Percentiles rank a stretch among this genome's conserved stretches.
phyloP scores from a whole-genome alignment of 306 rosid genomes.

The Erythrophleum fordii region DNA sequence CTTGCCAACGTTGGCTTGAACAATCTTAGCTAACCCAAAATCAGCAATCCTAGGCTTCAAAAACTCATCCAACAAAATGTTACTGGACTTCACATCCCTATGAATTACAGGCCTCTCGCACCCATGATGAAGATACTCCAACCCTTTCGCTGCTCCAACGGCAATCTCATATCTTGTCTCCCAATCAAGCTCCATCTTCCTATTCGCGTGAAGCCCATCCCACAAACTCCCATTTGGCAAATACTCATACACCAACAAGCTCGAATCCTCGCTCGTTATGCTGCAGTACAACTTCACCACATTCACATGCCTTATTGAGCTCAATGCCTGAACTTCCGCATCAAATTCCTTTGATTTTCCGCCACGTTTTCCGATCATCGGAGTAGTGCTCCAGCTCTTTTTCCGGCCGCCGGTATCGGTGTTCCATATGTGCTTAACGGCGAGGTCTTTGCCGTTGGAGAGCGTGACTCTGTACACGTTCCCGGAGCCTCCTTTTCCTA shows the following conservation, averaged over 20 bases:
- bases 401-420: conserved; percentile 38
- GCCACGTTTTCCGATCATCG: conserved; percentile 56
- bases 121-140: conserved; percentile 91
- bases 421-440: conserved; percentile 95
- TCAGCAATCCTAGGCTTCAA: conserved; percentile 93
- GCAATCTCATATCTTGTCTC: conserved; percentile 82
- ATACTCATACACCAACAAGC: conserved; percentile 86
- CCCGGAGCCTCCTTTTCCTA: conserved; percentile 93
- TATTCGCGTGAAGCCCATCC: conserved; percentile 73
- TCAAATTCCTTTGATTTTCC: conserved; percentile 67
- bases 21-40: conserved; percentile 88
- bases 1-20: conserved; percentile 49
- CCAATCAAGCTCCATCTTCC: conserved; percentile 91
- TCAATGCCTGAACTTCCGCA: conserved; percentile 79
- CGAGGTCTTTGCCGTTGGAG: conserved; percentile 73
- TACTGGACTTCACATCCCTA: conserved; percentile 90
- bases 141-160: conserved; percentile 85
- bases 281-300: conserved; percentile 95
- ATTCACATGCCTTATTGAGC: conserved; percentile 90
- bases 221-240: conserved; percentile 88
- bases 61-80: conserved; percentile 83
- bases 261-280: conserved; percentile 88
- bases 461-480: conserved; percentile 76
- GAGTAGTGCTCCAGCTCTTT: conserved; percentile 49
- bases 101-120: conserved; percentile 82